Evolutionary conservation across 768 basidiomycete species (phyloP).

Genomic region (Auricularia cornea): DNA sequence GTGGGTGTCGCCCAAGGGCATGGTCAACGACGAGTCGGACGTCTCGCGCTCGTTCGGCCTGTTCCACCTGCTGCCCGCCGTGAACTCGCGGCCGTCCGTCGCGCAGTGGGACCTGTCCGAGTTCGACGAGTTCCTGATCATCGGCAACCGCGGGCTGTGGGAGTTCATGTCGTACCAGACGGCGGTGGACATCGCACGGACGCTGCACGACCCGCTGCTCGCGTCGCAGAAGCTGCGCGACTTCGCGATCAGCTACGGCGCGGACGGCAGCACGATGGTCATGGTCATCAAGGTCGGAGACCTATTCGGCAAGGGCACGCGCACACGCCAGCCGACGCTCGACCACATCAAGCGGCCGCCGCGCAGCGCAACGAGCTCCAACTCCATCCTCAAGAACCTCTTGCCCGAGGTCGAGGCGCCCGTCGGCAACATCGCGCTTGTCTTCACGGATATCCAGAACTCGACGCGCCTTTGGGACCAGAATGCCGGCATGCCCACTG

Average conservation of each 20-base stretch:
- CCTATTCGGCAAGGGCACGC: constrained; percentile 47
- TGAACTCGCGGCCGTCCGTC: constrained; percentile 85
- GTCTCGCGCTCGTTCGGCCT: constrained; percentile 92
- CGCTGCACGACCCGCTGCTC: constrained; percentile 70
- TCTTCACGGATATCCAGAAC: constrained; percentile 96
- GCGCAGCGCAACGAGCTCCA: constrained; percentile 7
- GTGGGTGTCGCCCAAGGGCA: constrained; percentile 85
- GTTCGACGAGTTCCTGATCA: constrained; percentile 91
- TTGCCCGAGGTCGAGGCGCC: constrained; percentile 78
- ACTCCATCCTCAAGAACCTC: constrained; percentile 29
- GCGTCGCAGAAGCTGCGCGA: constrained; percentile 96
- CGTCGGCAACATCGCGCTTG: constrained; percentile 78
- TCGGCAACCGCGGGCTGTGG: constrained; percentile 91
- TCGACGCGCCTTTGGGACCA: constrained; percentile 96
- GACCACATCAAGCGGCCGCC: constrained; percentile 19
- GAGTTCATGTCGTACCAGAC: constrained; percentile 90
- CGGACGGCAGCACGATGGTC: constrained; percentile 90
- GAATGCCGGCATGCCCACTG: constrained; percentile 90
- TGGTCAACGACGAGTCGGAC: constrained; percentile 86
- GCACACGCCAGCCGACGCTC: constrained; percentile 21
- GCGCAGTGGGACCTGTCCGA: constrained; percentile 59
- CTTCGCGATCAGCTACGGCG: constrained; percentile 94
- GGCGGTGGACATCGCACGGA: constrained; percentile 89
- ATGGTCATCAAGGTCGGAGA: constrained; percentile 88
- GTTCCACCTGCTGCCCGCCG: constrained; percentile 79